phyloP scores from a whole-genome alignment of 164 flowering plant species.

The Umbellularia californica region DNA sequence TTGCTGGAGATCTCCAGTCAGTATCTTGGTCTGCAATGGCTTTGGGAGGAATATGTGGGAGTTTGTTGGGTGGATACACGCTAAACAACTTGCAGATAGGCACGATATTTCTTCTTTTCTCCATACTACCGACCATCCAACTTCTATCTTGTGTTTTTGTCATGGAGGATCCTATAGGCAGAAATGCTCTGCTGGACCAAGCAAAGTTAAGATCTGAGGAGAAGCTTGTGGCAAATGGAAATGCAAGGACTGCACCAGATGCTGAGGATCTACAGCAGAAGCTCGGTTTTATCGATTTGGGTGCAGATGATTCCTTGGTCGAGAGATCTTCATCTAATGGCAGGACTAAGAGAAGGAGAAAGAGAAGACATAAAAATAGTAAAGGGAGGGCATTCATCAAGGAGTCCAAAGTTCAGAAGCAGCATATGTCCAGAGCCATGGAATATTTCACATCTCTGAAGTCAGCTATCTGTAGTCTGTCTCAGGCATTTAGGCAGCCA shows the following conservation, averaged over 20 bases:
- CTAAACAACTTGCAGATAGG: slow-evolving; percentile 51
- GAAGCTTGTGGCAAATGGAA: slow-evolving; percentile 18
- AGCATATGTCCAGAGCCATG: slow-evolving; percentile 25
- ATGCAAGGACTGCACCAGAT: slow-evolving; percentile 6
- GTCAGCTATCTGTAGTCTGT: slow-evolving; percentile 54
- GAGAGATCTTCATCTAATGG: slow-evolving; percentile 16
- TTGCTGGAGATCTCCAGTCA: slow-evolving; percentile 94
- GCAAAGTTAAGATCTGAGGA: slow-evolving; percentile 14
- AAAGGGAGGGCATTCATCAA: slow-evolving; percentile 18
- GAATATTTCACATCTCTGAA: slow-evolving; percentile 60
- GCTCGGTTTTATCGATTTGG: slow-evolving; percentile 3
- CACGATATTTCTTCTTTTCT: slow-evolving; percentile 68
- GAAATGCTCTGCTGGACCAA: slow-evolving; percentile 25
- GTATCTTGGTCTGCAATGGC: slow-evolving; percentile 93
- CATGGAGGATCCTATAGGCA: slow-evolving; percentile 41
- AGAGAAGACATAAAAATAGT: slow-evolving; percentile 42
- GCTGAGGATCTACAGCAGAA: background rate
- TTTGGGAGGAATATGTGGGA: slow-evolving; percentile 86
- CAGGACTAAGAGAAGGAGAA: slow-evolving; percentile 41
- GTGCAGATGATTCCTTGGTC: background rate
- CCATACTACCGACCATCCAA: slow-evolving; percentile 63
- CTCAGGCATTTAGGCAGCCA: slow-evolving; percentile 69
- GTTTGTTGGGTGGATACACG: slow-evolving; percentile 85
- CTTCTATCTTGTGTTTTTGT: slow-evolving; percentile 78
- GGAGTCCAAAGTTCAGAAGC: slow-evolving; percentile 23